Evolutionary conservation across 805 yeast genomes (phyloP).

Genomic region (Cyberlindnera maclurae): DNA sequence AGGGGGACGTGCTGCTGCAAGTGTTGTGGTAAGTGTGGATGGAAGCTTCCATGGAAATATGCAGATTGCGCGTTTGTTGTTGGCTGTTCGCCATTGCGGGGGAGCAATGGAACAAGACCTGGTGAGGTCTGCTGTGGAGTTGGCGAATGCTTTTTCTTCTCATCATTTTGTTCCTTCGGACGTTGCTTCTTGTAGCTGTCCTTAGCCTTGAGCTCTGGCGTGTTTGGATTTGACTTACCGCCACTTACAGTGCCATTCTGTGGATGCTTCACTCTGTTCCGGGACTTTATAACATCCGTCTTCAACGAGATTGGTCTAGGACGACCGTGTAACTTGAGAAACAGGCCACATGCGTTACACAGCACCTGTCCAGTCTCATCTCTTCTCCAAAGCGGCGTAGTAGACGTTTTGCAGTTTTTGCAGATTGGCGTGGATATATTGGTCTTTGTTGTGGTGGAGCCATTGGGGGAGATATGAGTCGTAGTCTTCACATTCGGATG

Average conservation of each 20-base stretch:
- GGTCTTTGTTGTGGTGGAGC: slow-evolving; percentile 58
- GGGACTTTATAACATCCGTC: slow-evolving; percentile 85
- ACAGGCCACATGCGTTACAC: slow-evolving; percentile 92
- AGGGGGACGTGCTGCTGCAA: slow-evolving; percentile 23
- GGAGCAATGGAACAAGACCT: slow-evolving; percentile 33
- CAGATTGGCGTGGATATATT: slow-evolving; percentile 66
- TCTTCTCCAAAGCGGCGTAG: slow-evolving; percentile 93
- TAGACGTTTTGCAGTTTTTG: slow-evolving; percentile 85
- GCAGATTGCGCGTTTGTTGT: slow-evolving; percentile 11
- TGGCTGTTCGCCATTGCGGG: slow-evolving; percentile 21
- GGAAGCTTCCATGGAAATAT: slow-evolving; percentile 8
- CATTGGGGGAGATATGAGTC: slow-evolving; percentile 44
- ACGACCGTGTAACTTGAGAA: slow-evolving; percentile 83
- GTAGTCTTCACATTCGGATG: slow-evolving; percentile 58
- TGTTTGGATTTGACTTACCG: slow-evolving; percentile 15
- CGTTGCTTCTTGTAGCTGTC: slow-evolving; percentile 10
- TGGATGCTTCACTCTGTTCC: slow-evolving; percentile 71
- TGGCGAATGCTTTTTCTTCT: slow-evolving; percentile 3
- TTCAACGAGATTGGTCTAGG: slow-evolving; percentile 88
- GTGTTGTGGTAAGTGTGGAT: slow-evolving; percentile 26
- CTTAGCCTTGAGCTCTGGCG: slow-evolving; percentile 18
- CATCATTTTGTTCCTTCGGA: slow-evolving; percentile 2
- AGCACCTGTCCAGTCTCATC: slow-evolving; percentile 87
- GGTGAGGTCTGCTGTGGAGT: slow-evolving; percentile 25
- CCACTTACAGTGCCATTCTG: slow-evolving; percentile 7